Conservation (phyloP, 306 rosid genomes). For the Trichosanthes cucumerina region DNA sequence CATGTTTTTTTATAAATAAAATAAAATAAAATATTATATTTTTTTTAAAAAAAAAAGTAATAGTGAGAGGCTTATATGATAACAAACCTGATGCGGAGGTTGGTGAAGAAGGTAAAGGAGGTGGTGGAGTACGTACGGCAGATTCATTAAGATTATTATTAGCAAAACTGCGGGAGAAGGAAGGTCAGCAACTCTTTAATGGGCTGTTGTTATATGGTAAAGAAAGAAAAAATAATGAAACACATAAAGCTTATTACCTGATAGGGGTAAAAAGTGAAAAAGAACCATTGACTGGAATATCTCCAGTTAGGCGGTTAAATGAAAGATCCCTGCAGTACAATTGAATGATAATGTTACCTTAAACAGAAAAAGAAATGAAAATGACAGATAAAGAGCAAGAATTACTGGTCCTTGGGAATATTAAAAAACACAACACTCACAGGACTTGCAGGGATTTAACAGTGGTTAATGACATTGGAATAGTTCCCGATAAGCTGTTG, state of each 20-base stretch:
- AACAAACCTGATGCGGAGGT: constrained; percentile 9
- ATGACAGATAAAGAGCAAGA: not conserved
- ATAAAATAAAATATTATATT: too few relatives aligned
- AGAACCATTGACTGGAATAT: constrained; percentile 62
- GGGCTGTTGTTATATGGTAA: not conserved
- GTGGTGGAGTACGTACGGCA: constrained; percentile 21
- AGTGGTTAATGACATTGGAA: constrained; percentile 48
- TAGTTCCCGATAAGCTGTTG: constrained; percentile 60
- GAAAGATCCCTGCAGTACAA: constrained; percentile 74
- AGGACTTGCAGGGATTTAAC: constrained; percentile 67
- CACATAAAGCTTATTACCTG: constrained; percentile 40
- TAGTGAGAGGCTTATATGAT: not conserved
- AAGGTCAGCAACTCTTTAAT: constrained; percentile 1
- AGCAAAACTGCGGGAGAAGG: constrained; percentile 39
- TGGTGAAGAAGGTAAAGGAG: constrained; percentile 30
- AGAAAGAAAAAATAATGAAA: not conserved
- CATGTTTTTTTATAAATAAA: too few relatives aligned
- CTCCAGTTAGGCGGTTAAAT: constrained; percentile 50
- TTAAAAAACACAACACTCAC: constrained; percentile 48
- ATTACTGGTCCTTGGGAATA: not conserved
- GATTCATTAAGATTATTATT: constrained; percentile 25
- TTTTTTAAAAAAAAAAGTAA: too few relatives aligned
- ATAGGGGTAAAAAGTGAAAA: constrained; percentile 77
- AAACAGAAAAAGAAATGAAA: not conserved
- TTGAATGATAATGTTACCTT: constrained; percentile 17